phyloP scores from a whole-genome alignment of 306 rosid species.

The Amphicarpaea edgeworthii region DNA sequence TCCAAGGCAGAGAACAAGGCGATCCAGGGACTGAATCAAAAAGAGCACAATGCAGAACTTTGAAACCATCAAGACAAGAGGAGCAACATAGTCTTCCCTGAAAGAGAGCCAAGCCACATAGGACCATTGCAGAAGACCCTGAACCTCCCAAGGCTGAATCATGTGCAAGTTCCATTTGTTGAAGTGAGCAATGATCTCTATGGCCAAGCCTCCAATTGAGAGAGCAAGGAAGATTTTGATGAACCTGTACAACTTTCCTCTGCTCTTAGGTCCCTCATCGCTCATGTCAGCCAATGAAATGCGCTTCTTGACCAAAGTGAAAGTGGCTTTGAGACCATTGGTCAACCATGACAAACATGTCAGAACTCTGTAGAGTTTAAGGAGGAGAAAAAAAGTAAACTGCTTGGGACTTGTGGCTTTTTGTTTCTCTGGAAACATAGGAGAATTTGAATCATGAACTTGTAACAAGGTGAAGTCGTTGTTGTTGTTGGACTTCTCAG shows the following conservation, averaged over 20 bases:
- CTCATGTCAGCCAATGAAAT: constrained; percentile 64
- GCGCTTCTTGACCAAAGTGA: constrained; percentile 71
- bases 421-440: constrained; percentile 68
- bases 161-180: constrained; percentile 80
- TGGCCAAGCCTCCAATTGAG: constrained; percentile 65
- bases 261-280: constrained; percentile 65
- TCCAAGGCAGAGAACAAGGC: constrained; percentile 86
- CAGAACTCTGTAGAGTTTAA: constrained; percentile 72
- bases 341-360: constrained; percentile 79
- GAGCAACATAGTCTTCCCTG: constrained; percentile 85
- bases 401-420: constrained; percentile 78
- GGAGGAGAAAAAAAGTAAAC: constrained; percentile 89
- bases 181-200: constrained; percentile 86
- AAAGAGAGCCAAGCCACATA: constrained; percentile 83
- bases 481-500: constrained; percentile 51
- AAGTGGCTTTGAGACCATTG: constrained; percentile 48
- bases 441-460: constrained; percentile 61
- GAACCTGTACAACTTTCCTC: constrained; percentile 76
- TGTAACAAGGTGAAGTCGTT: constrained; percentile 56
- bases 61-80: constrained; percentile 69
- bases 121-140: constrained; percentile 71
- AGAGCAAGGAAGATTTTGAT: constrained; percentile 70
- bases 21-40: constrained; percentile 91
- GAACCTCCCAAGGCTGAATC: constrained; percentile 85
- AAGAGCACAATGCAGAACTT: constrained; percentile 84